Conservation (phyloP, 768 basidiomycete species). For the Tricholoma furcatifolium region DNA sequence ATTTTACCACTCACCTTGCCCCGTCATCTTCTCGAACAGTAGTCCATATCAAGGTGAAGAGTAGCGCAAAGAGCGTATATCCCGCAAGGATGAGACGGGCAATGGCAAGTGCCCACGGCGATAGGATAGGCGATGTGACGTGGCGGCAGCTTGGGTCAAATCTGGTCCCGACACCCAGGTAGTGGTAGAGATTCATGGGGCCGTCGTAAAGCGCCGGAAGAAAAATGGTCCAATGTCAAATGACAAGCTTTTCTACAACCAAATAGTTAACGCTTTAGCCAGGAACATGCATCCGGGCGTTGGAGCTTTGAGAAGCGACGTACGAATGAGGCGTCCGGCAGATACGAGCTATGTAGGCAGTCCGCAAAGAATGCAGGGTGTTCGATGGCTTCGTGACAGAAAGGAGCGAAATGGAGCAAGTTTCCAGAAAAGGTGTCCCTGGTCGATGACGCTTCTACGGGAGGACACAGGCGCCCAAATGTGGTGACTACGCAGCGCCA, state of each 20-base stretch:
- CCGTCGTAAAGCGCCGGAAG: not conserved
- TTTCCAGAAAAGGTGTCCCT: no score
- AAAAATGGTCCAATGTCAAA: not conserved
- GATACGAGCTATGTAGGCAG: not conserved
- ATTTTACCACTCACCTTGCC: constrained; percentile 26
- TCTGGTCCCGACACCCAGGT: not conserved
- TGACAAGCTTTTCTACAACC: no score
- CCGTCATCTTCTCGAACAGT: constrained; percentile 27
- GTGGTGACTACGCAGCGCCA: not conserved
- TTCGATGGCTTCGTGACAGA: no score
- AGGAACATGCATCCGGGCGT: not conserved
- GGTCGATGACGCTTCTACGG: no score
- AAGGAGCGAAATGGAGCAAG: no score
- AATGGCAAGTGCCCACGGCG: constrained; percentile 40
- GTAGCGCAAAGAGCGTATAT: constrained; percentile 44
- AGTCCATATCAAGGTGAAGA: constrained; percentile 38
- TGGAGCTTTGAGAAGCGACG: not conserved
- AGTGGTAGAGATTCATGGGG: not conserved
- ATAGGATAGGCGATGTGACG: constrained; percentile 51
- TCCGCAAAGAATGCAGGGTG: not conserved
- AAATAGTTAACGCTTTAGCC: not conserved
- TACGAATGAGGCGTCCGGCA: not conserved
- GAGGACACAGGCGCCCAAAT: constrained; percentile 4
- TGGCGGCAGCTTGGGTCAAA: constrained; percentile 19
- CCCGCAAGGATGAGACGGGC: constrained; percentile 48